Base-by-base conservation (phyloP, 306 rosid species). In the Acacia crassicarpa region DNA sequence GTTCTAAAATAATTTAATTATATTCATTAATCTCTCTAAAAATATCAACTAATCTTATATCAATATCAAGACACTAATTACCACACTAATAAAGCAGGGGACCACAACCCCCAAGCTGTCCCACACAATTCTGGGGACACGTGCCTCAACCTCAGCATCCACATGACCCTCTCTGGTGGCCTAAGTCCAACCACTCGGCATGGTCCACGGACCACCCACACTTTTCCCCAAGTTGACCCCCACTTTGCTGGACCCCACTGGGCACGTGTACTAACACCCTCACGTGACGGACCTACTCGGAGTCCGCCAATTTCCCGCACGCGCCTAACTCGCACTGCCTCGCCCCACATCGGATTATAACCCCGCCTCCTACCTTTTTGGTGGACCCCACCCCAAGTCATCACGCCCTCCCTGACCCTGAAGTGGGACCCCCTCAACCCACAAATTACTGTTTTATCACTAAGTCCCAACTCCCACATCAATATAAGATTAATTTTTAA, bases 111-210 rank as follows among this genome's bases (percentile, higher is more conserved):
- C 13, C 11, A 40, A n/a, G 9, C 67, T 74, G 58, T n/a, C 87
- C 87, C 91, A 72, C 67, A 46, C 43, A 54, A 72, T 79, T 83
- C 76, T 61, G 35, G 85, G 79, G 73, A 83, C 91, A 91, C 87
- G 88, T 89, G 91, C 86, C 82, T 14, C 19, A 13, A 35, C 5
- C 51, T 25, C 27, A 48, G 40, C 11, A 1, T 19, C 78, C 84
- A 72, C 86, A 63, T 78, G 93, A 62, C 74, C 76, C 66, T 67
- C 68, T 82, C 85, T 59, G 82, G 83, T 81, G 90, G 86, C 90
- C 84, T 89, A 86, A 77, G 70, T 68, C 69, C 58, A 89, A 65
- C 86, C 82, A 86, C 79, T 86, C 72, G 22, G 77, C 84, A 61
- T 48, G 72, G 79, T 82, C 89, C 91, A 83, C 88, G 85, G 63